Evolutionary conservation across 176 grass and related monocot genomes (phyloP).

Genomic region (Aegilops bicornis): DNA sequence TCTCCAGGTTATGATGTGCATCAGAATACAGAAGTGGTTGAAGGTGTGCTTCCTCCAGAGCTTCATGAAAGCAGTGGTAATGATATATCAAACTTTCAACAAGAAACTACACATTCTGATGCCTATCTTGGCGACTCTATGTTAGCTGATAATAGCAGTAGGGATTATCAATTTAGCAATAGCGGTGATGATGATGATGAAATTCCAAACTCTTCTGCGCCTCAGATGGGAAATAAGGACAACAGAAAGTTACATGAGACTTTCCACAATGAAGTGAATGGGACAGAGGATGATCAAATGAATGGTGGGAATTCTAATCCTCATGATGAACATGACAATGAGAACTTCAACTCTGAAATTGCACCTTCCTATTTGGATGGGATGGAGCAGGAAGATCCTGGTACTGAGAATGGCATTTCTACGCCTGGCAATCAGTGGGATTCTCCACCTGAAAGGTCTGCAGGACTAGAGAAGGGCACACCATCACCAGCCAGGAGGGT

Average conservation of each 20-base stretch:
- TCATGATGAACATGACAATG: constrained; percentile 30
- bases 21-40: constrained; percentile 36
- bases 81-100: constrained; percentile 38
- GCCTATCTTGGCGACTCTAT: constrained; percentile 49
- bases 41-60: constrained; percentile 13
- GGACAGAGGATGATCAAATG: constrained; percentile 42
- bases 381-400: constrained; percentile 33
- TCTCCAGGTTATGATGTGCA: constrained; percentile 34
- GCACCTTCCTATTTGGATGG: constrained; percentile 32
- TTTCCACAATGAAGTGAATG: constrained; percentile 40
- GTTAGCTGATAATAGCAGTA: constrained; percentile 49
- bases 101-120: constrained; percentile 44
- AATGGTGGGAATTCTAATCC: constrained; percentile 39
- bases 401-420: constrained; percentile 36
- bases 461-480: constrained; percentile 41
- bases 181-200: constrained; percentile 39
- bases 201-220: constrained; percentile 30
- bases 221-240: constrained; percentile 40
- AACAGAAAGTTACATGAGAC: constrained; percentile 12
- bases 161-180: constrained; percentile 43
- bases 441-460: constrained; percentile 43
- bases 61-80: constrained; percentile 49
- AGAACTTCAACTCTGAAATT: constrained; percentile 42
- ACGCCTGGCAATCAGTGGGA: constrained; percentile 32
- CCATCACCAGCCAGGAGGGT: constrained; percentile 42